phyloP scores from a whole-genome alignment of 805 yeast genomes.

The Wickerhamiella sorbophila region DNA sequence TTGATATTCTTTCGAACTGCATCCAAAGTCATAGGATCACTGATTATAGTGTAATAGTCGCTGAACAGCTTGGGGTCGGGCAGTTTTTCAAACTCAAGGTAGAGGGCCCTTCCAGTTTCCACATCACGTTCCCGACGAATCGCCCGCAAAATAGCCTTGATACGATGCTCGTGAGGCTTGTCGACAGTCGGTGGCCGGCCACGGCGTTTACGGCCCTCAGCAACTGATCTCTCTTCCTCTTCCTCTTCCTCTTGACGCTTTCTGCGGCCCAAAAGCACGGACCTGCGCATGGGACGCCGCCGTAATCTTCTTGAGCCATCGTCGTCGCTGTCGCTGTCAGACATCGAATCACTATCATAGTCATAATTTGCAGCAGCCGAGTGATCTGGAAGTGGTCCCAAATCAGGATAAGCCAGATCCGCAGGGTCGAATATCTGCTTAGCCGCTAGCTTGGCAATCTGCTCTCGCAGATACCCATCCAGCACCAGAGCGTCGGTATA shows the following conservation, averaged over 20 bases:
- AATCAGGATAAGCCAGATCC: conserved; percentile 39
- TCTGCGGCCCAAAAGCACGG: conserved; percentile 13
- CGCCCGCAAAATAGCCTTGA: conserved; percentile 70
- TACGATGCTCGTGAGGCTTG: conserved; percentile 81
- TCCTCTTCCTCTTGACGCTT: conserved; percentile 21
- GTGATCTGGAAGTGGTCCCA: conserved; percentile 41
- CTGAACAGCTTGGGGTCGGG: conserved; percentile 51
- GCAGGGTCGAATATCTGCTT: conserved; percentile 27
- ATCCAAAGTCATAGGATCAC: conserved; percentile 30
- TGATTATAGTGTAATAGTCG: conserved; percentile 34
- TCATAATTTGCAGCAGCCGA: background rate
- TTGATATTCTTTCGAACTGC: conserved; percentile 64
- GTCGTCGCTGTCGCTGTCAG: conserved; percentile 19
- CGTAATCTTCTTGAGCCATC: conserved; percentile 15
- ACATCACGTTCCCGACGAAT: conserved; percentile 57
- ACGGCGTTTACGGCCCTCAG: conserved; percentile 44
- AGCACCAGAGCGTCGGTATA: conserved; percentile 53
- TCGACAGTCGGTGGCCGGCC: conserved; percentile 89
- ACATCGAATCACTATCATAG: conserved; percentile 14
- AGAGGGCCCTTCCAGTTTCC: conserved; percentile 35
- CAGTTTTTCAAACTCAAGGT: conserved; percentile 58
- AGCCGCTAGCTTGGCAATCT: conserved; percentile 35
- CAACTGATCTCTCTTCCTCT: conserved; percentile 19
- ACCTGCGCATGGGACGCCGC: conserved; percentile 18
- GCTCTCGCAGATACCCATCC: conserved; percentile 36